Conservation (phyloP, 805 yeast genomes). For the Metschnikowia koreensis region DNA sequence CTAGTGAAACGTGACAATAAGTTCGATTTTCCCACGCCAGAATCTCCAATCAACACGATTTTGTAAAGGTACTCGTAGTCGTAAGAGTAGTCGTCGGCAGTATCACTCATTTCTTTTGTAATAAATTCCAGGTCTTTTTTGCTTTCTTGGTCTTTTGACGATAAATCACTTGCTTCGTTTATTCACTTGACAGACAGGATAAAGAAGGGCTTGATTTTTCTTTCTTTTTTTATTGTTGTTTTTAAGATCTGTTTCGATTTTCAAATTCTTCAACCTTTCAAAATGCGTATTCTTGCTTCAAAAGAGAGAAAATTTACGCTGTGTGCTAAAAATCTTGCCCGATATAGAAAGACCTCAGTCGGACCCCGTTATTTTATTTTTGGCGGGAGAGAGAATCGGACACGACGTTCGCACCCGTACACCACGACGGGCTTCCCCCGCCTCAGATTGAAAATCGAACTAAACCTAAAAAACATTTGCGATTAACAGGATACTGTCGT, state of each 20-base stretch:
- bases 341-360: not conserved
- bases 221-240: too few relatives aligned
- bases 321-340: not conserved
- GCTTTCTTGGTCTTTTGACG: not conserved
- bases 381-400: not conserved
- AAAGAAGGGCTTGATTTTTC: too few relatives aligned
- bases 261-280: too few relatives aligned
- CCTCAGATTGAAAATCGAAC: too few relatives aligned
- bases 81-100: constrained; percentile 45
- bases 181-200: too few relatives aligned
- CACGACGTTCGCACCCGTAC: constrained; percentile 5
- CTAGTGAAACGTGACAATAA: constrained; percentile 90
- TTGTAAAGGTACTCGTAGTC: constrained; percentile 90
- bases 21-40: constrained; percentile 96
- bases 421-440: not conserved
- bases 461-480: too few relatives aligned
- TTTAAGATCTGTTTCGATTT: too few relatives aligned
- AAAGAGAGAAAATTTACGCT: too few relatives aligned
- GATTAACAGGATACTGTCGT: too few relatives aligned
- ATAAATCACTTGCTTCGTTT: too few relatives aligned
- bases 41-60: constrained; percentile 94
- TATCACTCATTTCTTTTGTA: constrained; percentile 31
- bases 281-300: too few relatives aligned
- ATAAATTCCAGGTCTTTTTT: not conserved
- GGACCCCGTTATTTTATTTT: not conserved